phyloP scores from a whole-genome alignment of 2,329 filamentous ascomycete species.

The Clonostachys sp. region DNA sequence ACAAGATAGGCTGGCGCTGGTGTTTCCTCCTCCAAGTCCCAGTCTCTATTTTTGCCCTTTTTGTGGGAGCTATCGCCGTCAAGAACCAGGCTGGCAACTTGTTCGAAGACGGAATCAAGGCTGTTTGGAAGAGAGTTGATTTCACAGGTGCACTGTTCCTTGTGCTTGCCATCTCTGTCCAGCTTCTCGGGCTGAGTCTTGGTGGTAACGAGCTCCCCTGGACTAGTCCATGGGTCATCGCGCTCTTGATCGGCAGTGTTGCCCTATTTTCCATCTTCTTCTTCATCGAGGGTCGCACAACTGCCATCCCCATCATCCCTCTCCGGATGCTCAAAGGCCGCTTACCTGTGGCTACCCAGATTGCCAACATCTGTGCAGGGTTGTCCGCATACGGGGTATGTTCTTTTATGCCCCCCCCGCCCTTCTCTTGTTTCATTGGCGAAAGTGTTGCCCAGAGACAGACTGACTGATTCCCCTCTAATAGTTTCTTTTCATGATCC shows the following conservation, averaged over 20 bases:
- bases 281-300: conserved; percentile 40
- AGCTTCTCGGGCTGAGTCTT: conserved; percentile 49
- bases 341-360: conserved; percentile 48
- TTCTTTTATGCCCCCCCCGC: conserved; percentile 1
- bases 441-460: neutral
- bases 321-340: conserved; percentile 51
- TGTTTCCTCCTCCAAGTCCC: conserved; percentile 62
- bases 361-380: conserved; percentile 56
- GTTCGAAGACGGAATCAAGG: conserved; percentile 19
- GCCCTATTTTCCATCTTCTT: conserved; percentile 38
- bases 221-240: conserved; percentile 41
- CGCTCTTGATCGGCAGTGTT: conserved; percentile 34
- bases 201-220: conserved; percentile 52
- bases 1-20: conserved; percentile 64
- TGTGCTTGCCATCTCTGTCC: conserved; percentile 51
- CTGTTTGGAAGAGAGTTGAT: conserved; percentile 52
- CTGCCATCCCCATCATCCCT: conserved; percentile 49
- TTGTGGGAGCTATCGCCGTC: conserved; percentile 48
- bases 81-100: conserved; percentile 32
- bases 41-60: conserved; percentile 48
- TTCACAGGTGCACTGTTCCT: conserved; percentile 52
- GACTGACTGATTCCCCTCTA: neutral
- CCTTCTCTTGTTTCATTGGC: no score
- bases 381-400: conserved; percentile 58
- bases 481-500: conserved; percentile 63